Evolutionary conservation across 768 basidiomycete species (phyloP).

Genomic region (Leccinum barrowsii): DNA sequence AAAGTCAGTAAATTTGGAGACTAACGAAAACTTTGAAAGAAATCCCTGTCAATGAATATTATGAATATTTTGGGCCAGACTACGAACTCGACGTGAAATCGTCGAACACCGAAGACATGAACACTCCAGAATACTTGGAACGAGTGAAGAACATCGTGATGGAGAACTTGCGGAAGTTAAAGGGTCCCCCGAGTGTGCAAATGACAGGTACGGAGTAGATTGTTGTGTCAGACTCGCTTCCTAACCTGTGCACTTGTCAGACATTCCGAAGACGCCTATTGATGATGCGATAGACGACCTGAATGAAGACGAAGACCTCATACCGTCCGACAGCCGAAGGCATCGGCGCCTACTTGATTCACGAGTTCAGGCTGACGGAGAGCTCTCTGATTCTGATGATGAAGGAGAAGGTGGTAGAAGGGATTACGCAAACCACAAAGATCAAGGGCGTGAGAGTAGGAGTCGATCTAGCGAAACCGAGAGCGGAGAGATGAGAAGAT

Average conservation of each 20-base stretch:
- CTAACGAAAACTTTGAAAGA: slow-evolving; percentile 45
- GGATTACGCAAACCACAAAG: slow-evolving; percentile 58
- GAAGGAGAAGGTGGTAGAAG: slow-evolving; percentile 88
- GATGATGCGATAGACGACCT: slow-evolving; percentile 82
- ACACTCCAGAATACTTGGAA: slow-evolving; percentile 88
- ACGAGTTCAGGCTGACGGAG: slow-evolving; percentile 77
- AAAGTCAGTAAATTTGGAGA: not conserved
- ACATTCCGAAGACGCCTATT: slow-evolving; percentile 79
- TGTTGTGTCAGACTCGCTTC: not conserved
- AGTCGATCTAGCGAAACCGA: slow-evolving; percentile 42
- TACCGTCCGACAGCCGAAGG: slow-evolving; percentile 71
- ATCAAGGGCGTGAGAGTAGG: slow-evolving; percentile 44
- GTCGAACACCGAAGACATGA: slow-evolving; percentile 94
- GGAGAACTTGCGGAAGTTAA: slow-evolving; percentile 82
- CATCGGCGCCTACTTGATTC: slow-evolving; percentile 77
- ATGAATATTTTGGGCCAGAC: slow-evolving; percentile 98
- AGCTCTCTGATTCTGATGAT: slow-evolving; percentile 96
- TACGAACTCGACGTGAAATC: slow-evolving; percentile 93
- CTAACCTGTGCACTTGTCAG: slow-evolving; percentile 39
- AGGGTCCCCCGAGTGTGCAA: slow-evolving; percentile 90
- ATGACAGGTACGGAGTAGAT: slow-evolving; percentile 61
- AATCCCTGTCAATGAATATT: slow-evolving; percentile 98
- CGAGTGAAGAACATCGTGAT: slow-evolving; percentile 90
- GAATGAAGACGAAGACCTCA: slow-evolving; percentile 79
- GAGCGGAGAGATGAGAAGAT: slow-evolving; percentile 45